Percentiles rank a stretch among this genome's conserved stretches.
These are phyloP conservation scores for Borovskyia barvae DNA, from an alignment of 208 protist genomes.

Conservation along the genomic window DNA sequence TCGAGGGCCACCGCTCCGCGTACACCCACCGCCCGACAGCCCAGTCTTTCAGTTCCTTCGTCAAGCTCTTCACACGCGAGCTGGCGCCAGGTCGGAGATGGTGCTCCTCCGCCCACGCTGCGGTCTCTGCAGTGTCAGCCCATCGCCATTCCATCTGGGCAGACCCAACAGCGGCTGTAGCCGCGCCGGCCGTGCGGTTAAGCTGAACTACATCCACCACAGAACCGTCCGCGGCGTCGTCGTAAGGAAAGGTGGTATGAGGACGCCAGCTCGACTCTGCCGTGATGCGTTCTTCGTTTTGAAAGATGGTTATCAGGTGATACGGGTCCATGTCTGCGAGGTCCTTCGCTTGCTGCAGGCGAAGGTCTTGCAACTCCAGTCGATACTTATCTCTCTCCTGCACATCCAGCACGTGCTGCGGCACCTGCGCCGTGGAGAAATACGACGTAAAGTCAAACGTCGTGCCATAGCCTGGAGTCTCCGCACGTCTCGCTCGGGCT, in stretches of 20 bases:
- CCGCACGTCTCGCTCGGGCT: constrained; percentile 1
- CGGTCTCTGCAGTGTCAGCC: constrained; percentile 19
- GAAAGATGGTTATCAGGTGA: constrained; percentile 36
- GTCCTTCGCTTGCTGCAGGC: constrained; percentile 35
- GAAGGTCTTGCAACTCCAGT: constrained; percentile 62
- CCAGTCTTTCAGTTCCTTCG: constrained; percentile 52
- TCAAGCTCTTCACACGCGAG: constrained; percentile 21
- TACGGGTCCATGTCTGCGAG: constrained; percentile 26
- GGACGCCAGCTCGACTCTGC: constrained; percentile 30
- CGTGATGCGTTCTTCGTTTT: constrained; percentile 49
- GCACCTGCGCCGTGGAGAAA: constrained; percentile 37
- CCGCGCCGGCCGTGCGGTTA: constrained; percentile 25
- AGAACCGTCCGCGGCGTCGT: constrained; percentile 34
- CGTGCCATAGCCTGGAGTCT: constrained; percentile 8
- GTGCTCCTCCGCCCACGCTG: constrained; percentile 1
- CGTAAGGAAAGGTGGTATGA: constrained; percentile 60
- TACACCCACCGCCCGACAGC: constrained; percentile 65
- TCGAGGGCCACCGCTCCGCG: constrained; percentile 51
- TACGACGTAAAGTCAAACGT: constrained; percentile 50
- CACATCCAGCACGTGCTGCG: constrained; percentile 47
- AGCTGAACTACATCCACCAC: constrained; percentile 41
- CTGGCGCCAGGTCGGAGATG: neutral
- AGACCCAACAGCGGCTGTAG: too few species aligned
- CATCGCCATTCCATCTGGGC: constrained; percentile 66
- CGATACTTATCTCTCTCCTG: constrained; percentile 65